Evolutionary conservation across 2,329 filamentous ascomycete genomes (phyloP).

Genomic region (Paraconiothyrium sp.): DNA sequence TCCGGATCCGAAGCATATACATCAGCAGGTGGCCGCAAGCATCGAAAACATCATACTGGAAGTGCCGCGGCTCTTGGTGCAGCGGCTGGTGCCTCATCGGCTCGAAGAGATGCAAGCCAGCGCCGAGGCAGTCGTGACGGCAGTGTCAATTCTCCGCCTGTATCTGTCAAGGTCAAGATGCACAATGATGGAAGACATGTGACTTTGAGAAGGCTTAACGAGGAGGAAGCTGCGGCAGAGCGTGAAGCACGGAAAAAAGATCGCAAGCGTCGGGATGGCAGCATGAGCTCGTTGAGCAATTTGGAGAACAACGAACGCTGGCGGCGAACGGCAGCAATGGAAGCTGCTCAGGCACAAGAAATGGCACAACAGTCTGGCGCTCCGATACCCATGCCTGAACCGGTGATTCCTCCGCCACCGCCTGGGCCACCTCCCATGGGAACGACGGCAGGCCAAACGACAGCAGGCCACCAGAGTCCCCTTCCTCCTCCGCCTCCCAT

Average conservation of each 20-base stretch:
- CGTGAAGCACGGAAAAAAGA: slow-evolving; percentile 64
- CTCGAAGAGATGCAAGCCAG: slow-evolving; percentile 38
- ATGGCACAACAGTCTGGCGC: slow-evolving; percentile 31
- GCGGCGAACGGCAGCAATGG: slow-evolving; percentile 50
- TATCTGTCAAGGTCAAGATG: slow-evolving; percentile 72
- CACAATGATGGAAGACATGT: slow-evolving; percentile 71
- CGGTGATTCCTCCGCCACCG: slow-evolving; percentile 37
- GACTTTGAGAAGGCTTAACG: slow-evolving; percentile 68
- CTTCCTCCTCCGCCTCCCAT: slow-evolving; percentile 49
- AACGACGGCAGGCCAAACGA: background rate
- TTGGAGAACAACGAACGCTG: slow-evolving; percentile 48
- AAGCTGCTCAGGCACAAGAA: slow-evolving; percentile 46
- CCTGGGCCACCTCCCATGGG: slow-evolving; percentile 31
- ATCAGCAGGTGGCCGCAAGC: slow-evolving; percentile 47
- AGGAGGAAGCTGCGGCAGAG: slow-evolving; percentile 69
- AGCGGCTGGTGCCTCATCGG: slow-evolving; percentile 39
- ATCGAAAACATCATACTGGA: slow-evolving; percentile 42
- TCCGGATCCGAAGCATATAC: slow-evolving; percentile 52
- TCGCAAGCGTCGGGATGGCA: slow-evolving; percentile 51
- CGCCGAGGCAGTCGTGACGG: slow-evolving; percentile 50
- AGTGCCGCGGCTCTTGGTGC: slow-evolving; percentile 36
- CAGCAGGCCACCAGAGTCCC: slow-evolving; percentile 19
- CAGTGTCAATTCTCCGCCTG: slow-evolving; percentile 65
- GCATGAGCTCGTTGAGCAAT: slow-evolving; percentile 51
- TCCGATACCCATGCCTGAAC: slow-evolving; percentile 31